Evolutionary conservation across 2,329 filamentous ascomycete species (phyloP).

Genomic region (Alternaria sp.): DNA sequence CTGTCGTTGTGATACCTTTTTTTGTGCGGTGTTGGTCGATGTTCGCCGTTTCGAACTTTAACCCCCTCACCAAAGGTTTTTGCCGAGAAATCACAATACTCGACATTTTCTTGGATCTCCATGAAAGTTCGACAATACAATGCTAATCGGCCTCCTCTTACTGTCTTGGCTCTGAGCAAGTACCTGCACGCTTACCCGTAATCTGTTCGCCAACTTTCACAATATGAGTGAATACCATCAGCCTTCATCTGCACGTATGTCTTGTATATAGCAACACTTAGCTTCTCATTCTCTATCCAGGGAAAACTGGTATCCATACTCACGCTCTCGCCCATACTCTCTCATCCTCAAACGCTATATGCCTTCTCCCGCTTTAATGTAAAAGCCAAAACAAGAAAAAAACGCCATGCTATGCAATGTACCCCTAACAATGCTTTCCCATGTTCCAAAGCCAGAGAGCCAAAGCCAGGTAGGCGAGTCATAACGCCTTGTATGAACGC

Average conservation of each 20-base stretch:
- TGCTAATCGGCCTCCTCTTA: too few relatives aligned
- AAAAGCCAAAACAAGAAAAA: neutral
- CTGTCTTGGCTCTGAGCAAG: too few relatives aligned
- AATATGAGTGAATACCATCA: neutral
- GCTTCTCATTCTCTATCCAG: neutral
- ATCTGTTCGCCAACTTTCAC: neutral
- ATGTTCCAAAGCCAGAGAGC: neutral
- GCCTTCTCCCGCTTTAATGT: neutral
- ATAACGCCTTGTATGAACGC: neutral
- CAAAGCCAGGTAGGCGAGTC: neutral
- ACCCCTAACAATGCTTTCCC: neutral
- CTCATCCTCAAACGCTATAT: neutral
- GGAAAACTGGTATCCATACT: neutral
- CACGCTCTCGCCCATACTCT: neutral
- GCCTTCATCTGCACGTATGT: too few relatives aligned
- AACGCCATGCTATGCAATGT: conserved; percentile 7
- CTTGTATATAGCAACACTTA: neutral
- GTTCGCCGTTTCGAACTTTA: too few relatives aligned
- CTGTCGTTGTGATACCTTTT: too few relatives aligned
- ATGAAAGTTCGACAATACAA: too few relatives aligned
- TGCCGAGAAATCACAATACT: too few relatives aligned
- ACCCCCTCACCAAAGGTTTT: too few relatives aligned
- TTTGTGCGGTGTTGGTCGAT: too few relatives aligned
- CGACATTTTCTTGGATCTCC: too few relatives aligned
- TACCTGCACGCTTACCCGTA: too few relatives aligned